phyloP scores from a whole-genome alignment of 2,329 filamentous ascomycete species.

The Thyridium curvatum region DNA sequence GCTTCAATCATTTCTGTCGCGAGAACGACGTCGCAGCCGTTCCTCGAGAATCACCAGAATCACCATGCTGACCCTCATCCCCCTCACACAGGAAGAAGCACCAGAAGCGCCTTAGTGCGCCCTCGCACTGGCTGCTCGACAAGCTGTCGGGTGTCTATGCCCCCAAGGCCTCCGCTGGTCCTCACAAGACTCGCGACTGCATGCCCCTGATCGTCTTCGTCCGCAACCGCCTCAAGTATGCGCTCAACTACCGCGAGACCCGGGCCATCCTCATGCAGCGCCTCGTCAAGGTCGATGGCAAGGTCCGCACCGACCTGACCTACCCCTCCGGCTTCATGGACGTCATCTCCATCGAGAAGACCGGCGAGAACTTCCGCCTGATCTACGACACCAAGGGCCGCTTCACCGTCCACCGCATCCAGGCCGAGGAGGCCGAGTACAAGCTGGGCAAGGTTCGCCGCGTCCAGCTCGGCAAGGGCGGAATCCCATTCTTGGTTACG shows the following conservation, averaged over 20 bases:
- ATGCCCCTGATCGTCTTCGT: conserved; percentile 99
- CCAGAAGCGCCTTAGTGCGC: conserved; percentile 98
- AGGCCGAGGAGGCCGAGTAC: conserved; percentile 97
- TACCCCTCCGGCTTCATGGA: conserved; percentile 99
- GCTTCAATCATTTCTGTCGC: neutral
- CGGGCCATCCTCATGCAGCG: conserved; percentile 99
- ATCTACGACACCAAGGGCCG: conserved; percentile 99
- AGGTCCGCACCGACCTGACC: conserved; percentile 97
- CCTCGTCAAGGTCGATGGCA: conserved; percentile 98
- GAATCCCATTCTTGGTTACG: conserved; percentile 99
- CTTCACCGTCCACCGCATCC: conserved; percentile 99
- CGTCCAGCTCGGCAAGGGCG: conserved; percentile 97
- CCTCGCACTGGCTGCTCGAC: conserved; percentile 99
- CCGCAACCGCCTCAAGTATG: conserved; percentile 96
- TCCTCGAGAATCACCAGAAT: conserved; percentile 1
- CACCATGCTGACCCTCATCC: conserved; percentile 22
- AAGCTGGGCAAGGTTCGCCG: conserved; percentile 99
- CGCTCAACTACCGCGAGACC: conserved; percentile 96
- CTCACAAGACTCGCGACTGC: conserved; percentile 99
- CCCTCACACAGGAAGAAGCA: conserved; percentile 77
- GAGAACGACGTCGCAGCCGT: too few species aligned
- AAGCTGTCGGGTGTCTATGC: conserved; percentile 92
- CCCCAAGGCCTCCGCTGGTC: conserved; percentile 70
- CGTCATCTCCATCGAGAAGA: conserved; percentile 99
- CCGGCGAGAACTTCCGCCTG: conserved; percentile 99